Conservation (phyloP, 768 basidiomycete genomes). For the Russula compacta region DNA sequence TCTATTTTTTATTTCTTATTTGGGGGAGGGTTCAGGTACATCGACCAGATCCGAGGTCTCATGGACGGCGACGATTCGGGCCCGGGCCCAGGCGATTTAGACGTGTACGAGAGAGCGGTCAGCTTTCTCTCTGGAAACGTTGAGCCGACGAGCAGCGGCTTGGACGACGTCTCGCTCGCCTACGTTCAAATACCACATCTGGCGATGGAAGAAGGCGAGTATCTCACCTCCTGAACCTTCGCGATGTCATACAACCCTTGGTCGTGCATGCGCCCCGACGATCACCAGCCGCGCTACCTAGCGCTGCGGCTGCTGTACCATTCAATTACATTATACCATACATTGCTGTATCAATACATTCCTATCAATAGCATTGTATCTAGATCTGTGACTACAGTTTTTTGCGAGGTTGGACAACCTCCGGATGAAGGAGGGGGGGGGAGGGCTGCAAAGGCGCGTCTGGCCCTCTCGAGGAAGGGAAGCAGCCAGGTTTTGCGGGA, state of each 20-base stretch:
- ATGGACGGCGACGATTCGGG: constrained; percentile 9
- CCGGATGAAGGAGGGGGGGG: background rate
- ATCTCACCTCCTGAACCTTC: background rate
- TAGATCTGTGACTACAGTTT: background rate
- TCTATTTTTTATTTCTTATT: background rate
- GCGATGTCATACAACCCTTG: background rate
- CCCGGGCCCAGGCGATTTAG: constrained; percentile 4
- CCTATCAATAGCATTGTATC: background rate
- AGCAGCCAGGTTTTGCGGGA: background rate
- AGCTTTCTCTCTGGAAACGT: constrained; percentile 9
- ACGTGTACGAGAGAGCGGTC: constrained; percentile 10
- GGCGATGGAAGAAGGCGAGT: constrained; percentile 11
- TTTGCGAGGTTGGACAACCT: too few species aligned
- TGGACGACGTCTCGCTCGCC: constrained; percentile 13
- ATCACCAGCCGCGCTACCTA: background rate
- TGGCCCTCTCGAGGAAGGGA: background rate
- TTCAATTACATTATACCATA: background rate
- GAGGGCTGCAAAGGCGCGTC: background rate
- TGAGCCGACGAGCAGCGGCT: constrained; percentile 9
- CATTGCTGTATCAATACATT: background rate
- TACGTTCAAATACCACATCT: constrained; percentile 5
- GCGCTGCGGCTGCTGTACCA: background rate
- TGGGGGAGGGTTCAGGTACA: background rate
- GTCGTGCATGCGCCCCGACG: background rate
- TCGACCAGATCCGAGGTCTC: constrained; percentile 14